phyloP scores from a whole-genome alignment of 257 asterid species.

The Nicotiana noctiflora region DNA sequence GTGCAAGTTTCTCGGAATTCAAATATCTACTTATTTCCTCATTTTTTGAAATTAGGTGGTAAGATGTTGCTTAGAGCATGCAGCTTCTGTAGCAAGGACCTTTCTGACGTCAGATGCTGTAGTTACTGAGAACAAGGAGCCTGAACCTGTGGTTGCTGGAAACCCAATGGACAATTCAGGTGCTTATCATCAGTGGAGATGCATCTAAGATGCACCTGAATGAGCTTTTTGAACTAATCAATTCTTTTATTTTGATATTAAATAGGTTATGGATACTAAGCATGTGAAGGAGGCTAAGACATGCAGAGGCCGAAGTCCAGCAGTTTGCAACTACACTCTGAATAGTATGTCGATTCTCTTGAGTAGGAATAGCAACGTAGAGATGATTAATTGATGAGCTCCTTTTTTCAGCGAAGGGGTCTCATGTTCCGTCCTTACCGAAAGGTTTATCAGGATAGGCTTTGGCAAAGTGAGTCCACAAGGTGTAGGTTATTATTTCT shows the following conservation, averaged over 20 bases:
- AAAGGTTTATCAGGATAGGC: not conserved
- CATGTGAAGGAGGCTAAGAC: not conserved
- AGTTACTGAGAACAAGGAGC: slow-evolving; percentile 91
- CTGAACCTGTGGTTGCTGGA: slow-evolving; percentile 60
- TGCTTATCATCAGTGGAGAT: slow-evolving; percentile 9
- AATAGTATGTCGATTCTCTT: too few species aligned
- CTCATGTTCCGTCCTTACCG: too few species aligned
- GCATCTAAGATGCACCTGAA: not conserved
- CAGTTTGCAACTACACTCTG: not conserved
- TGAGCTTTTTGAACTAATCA: not conserved
- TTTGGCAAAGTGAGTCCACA: not conserved
- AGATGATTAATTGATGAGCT: not conserved
- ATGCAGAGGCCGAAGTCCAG: not conserved
- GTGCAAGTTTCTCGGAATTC: not conserved
- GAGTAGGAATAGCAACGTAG: not conserved
- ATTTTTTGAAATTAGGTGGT: slow-evolving; percentile 52
- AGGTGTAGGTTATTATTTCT: not conserved
- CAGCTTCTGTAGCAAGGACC: slow-evolving; percentile 93
- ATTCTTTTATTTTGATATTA: not conserved
- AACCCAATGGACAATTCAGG: slow-evolving; percentile 99
- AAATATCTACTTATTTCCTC: not conserved
- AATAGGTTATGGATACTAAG: slow-evolving; percentile 5
- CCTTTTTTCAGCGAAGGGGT: not conserved
- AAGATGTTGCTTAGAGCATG: slow-evolving; percentile 93
- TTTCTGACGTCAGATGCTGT: slow-evolving; percentile 95